These are phyloP conservation scores for Bodo saltans DNA, from an alignment of 78 protist genomes.

Conservation along the genomic window DNA sequence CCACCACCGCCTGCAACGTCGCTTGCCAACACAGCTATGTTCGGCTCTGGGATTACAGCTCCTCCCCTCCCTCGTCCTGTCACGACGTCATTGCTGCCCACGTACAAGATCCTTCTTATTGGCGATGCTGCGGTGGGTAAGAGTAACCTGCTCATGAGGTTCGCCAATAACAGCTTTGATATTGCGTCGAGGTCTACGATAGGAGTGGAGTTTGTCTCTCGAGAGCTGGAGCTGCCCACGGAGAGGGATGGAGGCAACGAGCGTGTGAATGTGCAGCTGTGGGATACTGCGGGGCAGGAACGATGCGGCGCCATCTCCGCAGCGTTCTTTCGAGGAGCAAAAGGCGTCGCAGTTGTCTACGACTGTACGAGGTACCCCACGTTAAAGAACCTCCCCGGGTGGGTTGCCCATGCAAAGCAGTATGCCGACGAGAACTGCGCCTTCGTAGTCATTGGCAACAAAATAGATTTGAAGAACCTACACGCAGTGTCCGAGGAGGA, in stretches of 20 bases:
- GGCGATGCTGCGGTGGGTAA: constrained; percentile 89
- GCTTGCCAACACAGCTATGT: no score
- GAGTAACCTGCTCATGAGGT: constrained; percentile 76
- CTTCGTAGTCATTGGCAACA: constrained; percentile 90
- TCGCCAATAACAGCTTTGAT: constrained; percentile 86
- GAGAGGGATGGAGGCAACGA: neutral
- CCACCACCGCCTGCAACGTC: no score
- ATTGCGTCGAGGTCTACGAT: constrained; percentile 89
- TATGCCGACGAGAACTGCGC: constrained; percentile 68
- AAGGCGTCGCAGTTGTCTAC: constrained; percentile 41
- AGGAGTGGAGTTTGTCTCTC: constrained; percentile 68
- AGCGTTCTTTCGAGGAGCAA: constrained; percentile 94
- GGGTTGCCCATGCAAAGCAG: constrained; percentile 81
- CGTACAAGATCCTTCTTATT: constrained; percentile 73
- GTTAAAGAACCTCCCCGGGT: constrained; percentile 77
- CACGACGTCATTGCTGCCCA: neutral
- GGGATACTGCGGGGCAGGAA: constrained; percentile 64
- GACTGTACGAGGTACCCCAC: constrained; percentile 80
- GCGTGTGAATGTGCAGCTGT: constrained; percentile 36
- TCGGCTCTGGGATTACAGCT: no score
- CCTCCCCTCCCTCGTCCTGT: no score
- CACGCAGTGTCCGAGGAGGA: constrained; percentile 47
- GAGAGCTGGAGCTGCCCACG: neutral
- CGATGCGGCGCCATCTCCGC: constrained; percentile 89
- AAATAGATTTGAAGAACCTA: constrained; percentile 55